Base-by-base conservation (phyloP, 768 basidiomycete species). In the Galerina sulciceps region DNA sequence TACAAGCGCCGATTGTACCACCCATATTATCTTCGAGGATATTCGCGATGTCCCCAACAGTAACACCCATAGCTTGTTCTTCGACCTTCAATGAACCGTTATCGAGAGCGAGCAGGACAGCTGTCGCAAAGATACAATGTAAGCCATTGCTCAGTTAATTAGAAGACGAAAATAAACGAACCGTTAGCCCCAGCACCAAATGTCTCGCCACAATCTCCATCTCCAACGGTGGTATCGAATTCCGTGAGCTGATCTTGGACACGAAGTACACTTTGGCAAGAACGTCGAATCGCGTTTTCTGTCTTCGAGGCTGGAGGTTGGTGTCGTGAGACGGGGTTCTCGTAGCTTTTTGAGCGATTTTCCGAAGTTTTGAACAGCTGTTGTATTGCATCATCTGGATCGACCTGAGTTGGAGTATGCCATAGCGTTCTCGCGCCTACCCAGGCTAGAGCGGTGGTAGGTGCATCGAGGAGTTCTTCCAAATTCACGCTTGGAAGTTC, bases 151-250 rank as follows among this genome's bases (percentile, higher is more conserved):
- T 35, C 26, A 18, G 14, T 18, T 10, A 6, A 35, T 10, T 10
- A 43, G 36, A 47, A 38, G 26, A 38, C 4, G 20, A 48, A 35
- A 17, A 6, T 15, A 11, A 44, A 44, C 42, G n/a, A n/a, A n/a
- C n/a, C 62, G 18, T 48, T 50, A 10, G 78, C 77, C 10, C 86
- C 86, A 3, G 79, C 72, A 9, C 81, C 75, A 58, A 87, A 83
- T 6, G 85, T 87, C 38, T 81, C 72, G 9, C 87, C 85, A 46
- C 85, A 86, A 65, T 88, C 85, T 6, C 86, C 87, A 68, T 88
- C 86, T 23, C 87, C 86, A 8, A 83, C 76, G 23, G 86, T 73
- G 9, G 84, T 85, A 67, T 88, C 88, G 65, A 78, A 85, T 35
- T 75, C 70, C 3, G 87, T 88, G 63, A 89, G 72, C 13, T 84